Evolutionary conservation across 371 early-diverging fungal genomes (phyloP), one percentile per base, ranked within the genome.

Genomic region (Mucor irregularis): DNA sequence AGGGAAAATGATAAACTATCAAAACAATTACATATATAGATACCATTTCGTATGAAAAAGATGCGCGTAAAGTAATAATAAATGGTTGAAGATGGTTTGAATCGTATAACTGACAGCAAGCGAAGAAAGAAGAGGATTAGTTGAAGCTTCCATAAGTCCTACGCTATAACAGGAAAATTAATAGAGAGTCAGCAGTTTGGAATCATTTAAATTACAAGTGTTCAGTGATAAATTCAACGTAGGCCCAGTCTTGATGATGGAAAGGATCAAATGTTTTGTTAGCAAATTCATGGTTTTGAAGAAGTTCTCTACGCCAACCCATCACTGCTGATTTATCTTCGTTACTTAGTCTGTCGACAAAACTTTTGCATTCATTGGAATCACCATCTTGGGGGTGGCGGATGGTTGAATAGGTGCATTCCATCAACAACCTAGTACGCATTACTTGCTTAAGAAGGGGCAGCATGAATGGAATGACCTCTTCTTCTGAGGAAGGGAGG

Each of bases 21-120:
- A 54, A 34, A 44, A 35, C 13, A 44, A 33, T 21, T n/a, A 54
- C 43, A 54, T 35, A 54, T 35, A 33, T 54, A 44, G 33, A 0
- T 54, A 44, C 53, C 53, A 53, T 53, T 43, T 53, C 39, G 3
- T 45, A 45, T 34, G 43, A 45, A 54, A 54, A 54, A 45, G 45
- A 35, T 54, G 54, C 45, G 54, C 44, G 28, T 50, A 54, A 19
- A 26, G 45, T 45, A 54, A 45, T 0, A 54, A 1, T 37, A 54
- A 54, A 45, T 54, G 54, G 44, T 45, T 53, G 45, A 50, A 54
- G 45, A 54, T 54, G 22, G 37, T 33, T 35, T 54, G 35, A 14
- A 54, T 54, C 34, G 46, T 54, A 45, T 54, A 54, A 16, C 45
- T 35, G 54, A 45, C 53, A 44, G 53, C 53, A 53, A 53, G 53